These are phyloP conservation scores for Scedosporium apiospermum DNA, from an alignment of 2,329 filamentous ascomycete species.

Conservation along the genomic window DNA sequence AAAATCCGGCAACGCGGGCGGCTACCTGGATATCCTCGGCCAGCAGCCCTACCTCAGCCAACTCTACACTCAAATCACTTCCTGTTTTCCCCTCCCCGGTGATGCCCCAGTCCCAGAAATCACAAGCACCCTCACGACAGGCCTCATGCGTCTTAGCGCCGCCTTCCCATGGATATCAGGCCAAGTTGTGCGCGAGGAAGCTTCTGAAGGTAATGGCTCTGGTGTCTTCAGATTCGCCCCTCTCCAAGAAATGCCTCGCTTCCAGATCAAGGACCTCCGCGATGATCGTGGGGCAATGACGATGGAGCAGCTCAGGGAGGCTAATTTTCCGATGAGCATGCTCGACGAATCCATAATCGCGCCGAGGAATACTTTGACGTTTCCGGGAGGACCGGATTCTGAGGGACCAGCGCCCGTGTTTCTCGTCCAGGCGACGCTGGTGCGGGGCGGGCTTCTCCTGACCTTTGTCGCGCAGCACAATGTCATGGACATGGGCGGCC, in stretches of 20 bases:
- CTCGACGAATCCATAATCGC: slow-evolving; percentile 31
- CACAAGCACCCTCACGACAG: slow-evolving; percentile 17
- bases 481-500: slow-evolving; percentile 40
- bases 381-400: neutral
- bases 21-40: slow-evolving; percentile 1
- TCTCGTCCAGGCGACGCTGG: slow-evolving; percentile 36
- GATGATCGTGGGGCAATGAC: slow-evolving; percentile 19
- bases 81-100: slow-evolving; percentile 21
- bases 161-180: slow-evolving; percentile 36
- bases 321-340: slow-evolving; percentile 31
- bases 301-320: slow-evolving; percentile 22
- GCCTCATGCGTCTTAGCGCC: slow-evolving; percentile 23
- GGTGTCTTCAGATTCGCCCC: slow-evolving; percentile 25
- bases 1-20: neutral
- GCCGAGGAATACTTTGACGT: slow-evolving; percentile 8
- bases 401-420: slow-evolving; percentile 27
- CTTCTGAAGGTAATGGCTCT: slow-evolving; percentile 8
- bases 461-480: slow-evolving; percentile 38
- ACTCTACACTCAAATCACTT: slow-evolving; percentile 32
- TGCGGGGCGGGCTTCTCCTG: slow-evolving; percentile 38
- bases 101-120: slow-evolving; percentile 13
- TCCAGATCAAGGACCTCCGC: slow-evolving; percentile 29
- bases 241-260: slow-evolving; percentile 15
- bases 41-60: slow-evolving; percentile 8
- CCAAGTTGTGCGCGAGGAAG: slow-evolving; percentile 22